Conservation (phyloP, 331 rosid species). For the Ulmus americana region DNA sequence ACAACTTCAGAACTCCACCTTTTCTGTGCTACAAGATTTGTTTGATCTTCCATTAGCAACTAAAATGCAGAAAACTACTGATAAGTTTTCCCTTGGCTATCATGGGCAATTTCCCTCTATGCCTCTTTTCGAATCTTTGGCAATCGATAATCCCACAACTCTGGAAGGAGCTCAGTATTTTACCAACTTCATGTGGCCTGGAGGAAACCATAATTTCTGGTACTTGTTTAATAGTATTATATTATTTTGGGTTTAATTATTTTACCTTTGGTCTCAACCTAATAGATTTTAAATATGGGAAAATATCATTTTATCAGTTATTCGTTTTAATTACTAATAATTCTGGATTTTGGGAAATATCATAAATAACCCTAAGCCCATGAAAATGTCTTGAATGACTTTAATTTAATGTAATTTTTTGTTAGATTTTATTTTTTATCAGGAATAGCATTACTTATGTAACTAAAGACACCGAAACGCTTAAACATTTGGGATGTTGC, state of each 20-base stretch:
- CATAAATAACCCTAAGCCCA: too few relatives aligned
- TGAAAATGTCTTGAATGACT: too few relatives aligned
- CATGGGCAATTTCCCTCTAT: constrained; percentile 8
- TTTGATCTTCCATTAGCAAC: constrained; percentile 22
- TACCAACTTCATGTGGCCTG: constrained; percentile 25
- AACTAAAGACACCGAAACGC: too few relatives aligned
- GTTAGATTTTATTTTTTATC: too few relatives aligned
- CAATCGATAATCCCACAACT: constrained; percentile 18
- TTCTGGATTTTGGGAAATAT: too few relatives aligned
- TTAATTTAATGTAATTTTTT: too few relatives aligned
- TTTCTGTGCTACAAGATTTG: neutral
- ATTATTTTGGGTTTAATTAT: neutral
- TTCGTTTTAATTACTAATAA: too few relatives aligned
- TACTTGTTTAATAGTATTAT: neutral
- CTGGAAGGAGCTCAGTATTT: constrained; percentile 15
- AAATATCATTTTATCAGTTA: too few relatives aligned
- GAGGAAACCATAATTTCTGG: constrained; percentile 19
- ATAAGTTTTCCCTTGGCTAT: constrained; percentile 9
- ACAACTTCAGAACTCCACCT: constrained; percentile 11
- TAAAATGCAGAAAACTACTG: constrained; percentile 14
- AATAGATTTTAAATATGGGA: too few relatives aligned
- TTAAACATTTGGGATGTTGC: too few relatives aligned
- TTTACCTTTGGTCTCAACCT: neutral
- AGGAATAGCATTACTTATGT: too few relatives aligned
- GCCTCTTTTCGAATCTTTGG: constrained; percentile 29